Conservation (phyloP, 2,329 filamentous ascomycete genomes). For the Penicillium sp. region DNA sequence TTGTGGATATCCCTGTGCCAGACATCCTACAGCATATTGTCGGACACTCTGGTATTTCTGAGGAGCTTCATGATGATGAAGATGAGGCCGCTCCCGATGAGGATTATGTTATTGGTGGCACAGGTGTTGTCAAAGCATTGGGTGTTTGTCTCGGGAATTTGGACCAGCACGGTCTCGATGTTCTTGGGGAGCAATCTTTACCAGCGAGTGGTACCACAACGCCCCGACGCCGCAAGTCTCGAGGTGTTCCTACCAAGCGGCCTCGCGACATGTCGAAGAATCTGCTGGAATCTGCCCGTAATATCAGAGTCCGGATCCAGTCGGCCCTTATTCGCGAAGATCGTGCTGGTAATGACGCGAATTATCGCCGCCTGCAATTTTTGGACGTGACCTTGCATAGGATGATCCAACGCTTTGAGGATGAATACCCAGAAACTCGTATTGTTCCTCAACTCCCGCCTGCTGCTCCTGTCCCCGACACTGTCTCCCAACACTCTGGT, state of each 20-base stretch:
- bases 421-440: slow-evolving; percentile 87
- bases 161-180: slow-evolving; percentile 44
- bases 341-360: slow-evolving; percentile 60
- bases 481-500: slow-evolving; percentile 29
- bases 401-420: slow-evolving; percentile 92
- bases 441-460: slow-evolving; percentile 29
- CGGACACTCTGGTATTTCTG: slow-evolving; percentile 52
- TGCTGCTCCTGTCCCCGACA: slow-evolving; percentile 21
- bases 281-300: slow-evolving; percentile 73
- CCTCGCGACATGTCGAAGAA: slow-evolving; percentile 92
- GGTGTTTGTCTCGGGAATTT: slow-evolving; percentile 82
- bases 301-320: slow-evolving; percentile 74
- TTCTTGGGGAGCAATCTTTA: slow-evolving; percentile 32
- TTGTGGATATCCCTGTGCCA: slow-evolving; percentile 54
- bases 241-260: slow-evolving; percentile 49
- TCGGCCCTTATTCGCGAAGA: slow-evolving; percentile 71
- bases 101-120: slow-evolving; percentile 92
- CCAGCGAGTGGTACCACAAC: slow-evolving; percentile 48
- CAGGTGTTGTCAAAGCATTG: slow-evolving; percentile 86
- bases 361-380: slow-evolving; percentile 73
- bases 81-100: slow-evolving; percentile 69
- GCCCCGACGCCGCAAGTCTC: slow-evolving; percentile 45
- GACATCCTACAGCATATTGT: slow-evolving; percentile 82
- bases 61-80: slow-evolving; percentile 48
- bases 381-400: slow-evolving; percentile 77